phyloP scores from a whole-genome alignment of 495 filamentous ascomycete genomes.

The Penicillium ucsense region DNA sequence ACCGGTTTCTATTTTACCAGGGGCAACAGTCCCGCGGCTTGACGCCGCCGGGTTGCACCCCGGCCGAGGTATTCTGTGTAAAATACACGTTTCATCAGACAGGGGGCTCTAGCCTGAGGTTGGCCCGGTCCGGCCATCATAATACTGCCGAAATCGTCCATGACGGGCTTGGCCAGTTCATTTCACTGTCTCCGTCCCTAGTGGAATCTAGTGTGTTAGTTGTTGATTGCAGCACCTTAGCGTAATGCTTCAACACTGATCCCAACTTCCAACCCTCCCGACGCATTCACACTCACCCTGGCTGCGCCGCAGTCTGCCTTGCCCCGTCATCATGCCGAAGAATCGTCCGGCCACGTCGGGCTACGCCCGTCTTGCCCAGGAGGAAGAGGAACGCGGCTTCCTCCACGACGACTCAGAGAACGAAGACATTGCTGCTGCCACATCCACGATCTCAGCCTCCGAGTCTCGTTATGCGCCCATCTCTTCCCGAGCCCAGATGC shows the following conservation, averaged over 20 bases:
- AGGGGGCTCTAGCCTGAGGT: slow-evolving; percentile 9
- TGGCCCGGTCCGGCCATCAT: slow-evolving; percentile 11
- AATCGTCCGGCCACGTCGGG: slow-evolving; percentile 70
- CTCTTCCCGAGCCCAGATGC: slow-evolving; percentile 42
- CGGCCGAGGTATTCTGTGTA: slow-evolving; percentile 1
- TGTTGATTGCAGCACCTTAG: slow-evolving; percentile 1
- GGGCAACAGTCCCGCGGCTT: too few relatives aligned
- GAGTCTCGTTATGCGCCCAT: slow-evolving; percentile 63
- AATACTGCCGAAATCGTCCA: slow-evolving; percentile 6
- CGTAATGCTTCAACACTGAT: slow-evolving; percentile 15
- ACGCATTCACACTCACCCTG: too few relatives aligned
- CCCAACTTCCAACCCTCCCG: too few relatives aligned
- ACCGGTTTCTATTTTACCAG: too few relatives aligned
- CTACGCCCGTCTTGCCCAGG: slow-evolving; percentile 86
- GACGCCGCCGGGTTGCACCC: too few relatives aligned
- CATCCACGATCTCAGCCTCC: slow-evolving; percentile 50
- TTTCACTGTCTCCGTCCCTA: slow-evolving; percentile 7
- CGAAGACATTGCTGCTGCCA: slow-evolving; percentile 45
- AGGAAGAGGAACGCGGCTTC: slow-evolving; percentile 57
- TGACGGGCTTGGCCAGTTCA: slow-evolving; percentile 14
- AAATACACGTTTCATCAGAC: slow-evolving; percentile 8
- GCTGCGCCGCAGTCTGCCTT: too few relatives aligned
- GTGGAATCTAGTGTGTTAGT: neutral
- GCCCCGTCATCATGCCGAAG: slow-evolving; percentile 37
- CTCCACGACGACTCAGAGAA: slow-evolving; percentile 64